Evolutionary conservation across 495 filamentous ascomycete genomes (phyloP), one percentile per base, ranked within the genome.

Genomic region (Penicillium odoratum): DNA sequence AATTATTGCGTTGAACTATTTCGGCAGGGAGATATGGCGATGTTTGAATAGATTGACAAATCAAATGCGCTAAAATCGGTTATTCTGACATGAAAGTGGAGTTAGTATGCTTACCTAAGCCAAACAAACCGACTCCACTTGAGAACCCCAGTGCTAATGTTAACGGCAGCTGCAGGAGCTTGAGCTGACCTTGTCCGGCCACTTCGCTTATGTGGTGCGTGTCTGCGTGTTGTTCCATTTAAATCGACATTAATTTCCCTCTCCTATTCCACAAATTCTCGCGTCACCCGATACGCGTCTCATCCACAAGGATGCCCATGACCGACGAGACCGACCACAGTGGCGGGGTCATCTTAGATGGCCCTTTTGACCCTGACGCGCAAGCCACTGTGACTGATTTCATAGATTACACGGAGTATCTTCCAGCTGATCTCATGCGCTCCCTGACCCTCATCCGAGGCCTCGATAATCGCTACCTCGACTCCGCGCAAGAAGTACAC

Each of bases 381-480:
- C 90, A 96, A 60, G 88, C 92, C 8, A 94, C 91, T 53, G 88
- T 97, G 15, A 93, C 89, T 59, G 94, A 98, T 75, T 98, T 92
- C 72, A 87, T 96, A 64, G 94, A 97, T 72, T 96, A 89, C 72
- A 97, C 94, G 60, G 94, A 98, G 76, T 95, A 94, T 76, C 90
- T 98, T 18, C 93, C 94, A 15, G 88, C 92, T 31, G 95, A 98
- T 73, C 85, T 98, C 57, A 83, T 87, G 56, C 91, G 94, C 61
- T 96, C 94, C 53, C 81, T 98, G 44, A 92, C 89, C 48, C 83
- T 97, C 49, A 92, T 98, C 61, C 82, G 86, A 60, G 85, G 92
- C 51, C 87, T 97, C 52, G 90, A 96, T 69, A 73, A 84, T 50
- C 82, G 80, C 40, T 92, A 93, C 67, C 63, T 81, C 21, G 78